Conservation (phyloP, 495 filamentous ascomycete genomes). For the Penicillium canescens region DNA sequence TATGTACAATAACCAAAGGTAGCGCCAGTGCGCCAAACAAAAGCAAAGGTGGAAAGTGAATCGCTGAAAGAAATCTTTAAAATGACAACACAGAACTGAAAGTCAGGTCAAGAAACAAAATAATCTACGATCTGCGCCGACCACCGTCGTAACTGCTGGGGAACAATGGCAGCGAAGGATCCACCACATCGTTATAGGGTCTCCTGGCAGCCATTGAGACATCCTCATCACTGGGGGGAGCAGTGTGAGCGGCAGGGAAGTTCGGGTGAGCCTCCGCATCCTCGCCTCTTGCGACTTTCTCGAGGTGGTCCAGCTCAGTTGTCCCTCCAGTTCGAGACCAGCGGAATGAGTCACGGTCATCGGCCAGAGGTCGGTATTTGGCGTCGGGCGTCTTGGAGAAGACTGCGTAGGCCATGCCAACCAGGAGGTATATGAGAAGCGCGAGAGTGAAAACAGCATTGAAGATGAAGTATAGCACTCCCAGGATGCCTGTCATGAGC, state of each 20-base stretch:
- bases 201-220: constrained; percentile 30
- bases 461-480: constrained; percentile 87
- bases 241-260: constrained; percentile 69
- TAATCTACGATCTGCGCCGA: neutral
- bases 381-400: constrained; percentile 92
- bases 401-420: constrained; percentile 78
- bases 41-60: neutral
- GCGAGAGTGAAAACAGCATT: constrained; percentile 89
- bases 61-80: neutral
- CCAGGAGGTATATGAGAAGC: constrained; percentile 81
- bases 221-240: constrained; percentile 53
- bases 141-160: constrained; percentile 28
- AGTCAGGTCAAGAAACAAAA: neutral
- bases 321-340: constrained; percentile 78
- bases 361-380: constrained; percentile 90
- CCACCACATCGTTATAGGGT: constrained; percentile 34
- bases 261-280: constrained; percentile 63
- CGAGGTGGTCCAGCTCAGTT: constrained; percentile 91
- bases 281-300: constrained; percentile 85
- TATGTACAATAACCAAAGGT: neutral
- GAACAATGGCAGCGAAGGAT: constrained; percentile 61
- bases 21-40: constrained; percentile 3
- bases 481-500: constrained; percentile 87
- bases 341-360: constrained; percentile 94
- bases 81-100: neutral